Percentiles rank a stretch among this genome's conserved stretches.
Conservation (phyloP, 2,329 filamentous ascomycete genomes). For the Aspergillus persii region DNA sequence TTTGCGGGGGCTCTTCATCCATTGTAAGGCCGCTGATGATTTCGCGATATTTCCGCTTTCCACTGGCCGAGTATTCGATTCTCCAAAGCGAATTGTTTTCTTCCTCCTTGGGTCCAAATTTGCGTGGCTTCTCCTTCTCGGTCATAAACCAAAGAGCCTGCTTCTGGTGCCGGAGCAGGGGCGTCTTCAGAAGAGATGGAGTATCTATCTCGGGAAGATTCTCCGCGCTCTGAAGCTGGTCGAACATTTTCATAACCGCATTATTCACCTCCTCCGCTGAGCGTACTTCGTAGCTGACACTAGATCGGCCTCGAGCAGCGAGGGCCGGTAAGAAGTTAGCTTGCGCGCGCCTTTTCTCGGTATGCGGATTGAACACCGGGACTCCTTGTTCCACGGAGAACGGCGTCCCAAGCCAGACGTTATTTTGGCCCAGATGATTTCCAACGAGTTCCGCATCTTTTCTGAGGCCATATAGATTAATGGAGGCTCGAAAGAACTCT, state of each 20-base stretch:
- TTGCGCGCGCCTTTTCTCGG: conserved; percentile 46
- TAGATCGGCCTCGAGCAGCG: conserved; percentile 23
- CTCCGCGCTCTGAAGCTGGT: conserved; percentile 73
- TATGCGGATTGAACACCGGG: conserved; percentile 75
- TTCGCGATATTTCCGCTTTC: conserved; percentile 69
- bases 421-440: conserved; percentile 62
- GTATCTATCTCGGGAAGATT: conserved; percentile 73
- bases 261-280: conserved; percentile 83
- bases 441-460: conserved; percentile 66
- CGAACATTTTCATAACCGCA: conserved; percentile 84
- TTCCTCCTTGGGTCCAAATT: conserved; percentile 58
- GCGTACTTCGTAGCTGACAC: conserved; percentile 48
- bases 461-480: conserved; percentile 77
- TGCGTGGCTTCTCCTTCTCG: conserved; percentile 67
- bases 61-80: conserved; percentile 54
- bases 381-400: conserved; percentile 65
- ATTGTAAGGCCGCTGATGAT: conserved; percentile 75
- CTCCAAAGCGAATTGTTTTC: conserved; percentile 77
- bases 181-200: conserved; percentile 59
- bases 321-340: conserved; percentile 28
- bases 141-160: conserved; percentile 87
- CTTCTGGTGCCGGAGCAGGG: conserved; percentile 80
- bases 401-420: conserved; percentile 66
- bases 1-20: conserved; percentile 60
- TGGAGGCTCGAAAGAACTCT: conserved; percentile 60